Percentiles rank a stretch among this genome's conserved stretches.
These are phyloP conservation scores for Wickerhamiella lipophila DNA, from an alignment of 805 yeast species.

Conservation along the genomic window DNA sequence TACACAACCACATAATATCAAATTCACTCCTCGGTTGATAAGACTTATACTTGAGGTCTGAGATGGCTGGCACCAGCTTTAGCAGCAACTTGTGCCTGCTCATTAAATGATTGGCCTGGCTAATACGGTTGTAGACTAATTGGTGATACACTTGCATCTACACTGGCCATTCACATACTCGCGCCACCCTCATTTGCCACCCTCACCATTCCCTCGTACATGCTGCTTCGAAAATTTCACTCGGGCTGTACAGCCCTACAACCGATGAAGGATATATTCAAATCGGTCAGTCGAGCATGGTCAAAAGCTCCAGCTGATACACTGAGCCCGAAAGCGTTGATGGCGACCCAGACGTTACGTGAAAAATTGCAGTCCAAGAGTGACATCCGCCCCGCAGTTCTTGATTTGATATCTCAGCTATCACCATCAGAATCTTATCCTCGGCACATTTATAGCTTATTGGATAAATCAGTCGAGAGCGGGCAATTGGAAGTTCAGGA, in stretches of 20 bases:
- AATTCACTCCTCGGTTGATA: too few relatives aligned
- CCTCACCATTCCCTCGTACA: background rate
- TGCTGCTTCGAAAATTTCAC: constrained; percentile 5
- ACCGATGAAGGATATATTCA: constrained; percentile 3
- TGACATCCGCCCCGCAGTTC: background rate
- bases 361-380: background rate
- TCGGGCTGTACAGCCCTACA: background rate
- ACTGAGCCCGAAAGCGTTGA: constrained; percentile 3
- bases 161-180: too few relatives aligned
- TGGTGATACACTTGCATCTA: too few relatives aligned
- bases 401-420: constrained; percentile 11
- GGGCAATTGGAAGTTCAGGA: constrained; percentile 6
- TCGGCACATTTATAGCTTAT: constrained; percentile 14
- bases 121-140: too few relatives aligned
- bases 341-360: constrained; percentile 7
- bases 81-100: too few relatives aligned
- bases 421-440: constrained; percentile 13
- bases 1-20: background rate
- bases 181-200: background rate
- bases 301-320: constrained; percentile 1
- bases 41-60: too few relatives aligned
- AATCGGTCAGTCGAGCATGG: constrained; percentile 6
- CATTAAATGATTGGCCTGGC: too few relatives aligned
- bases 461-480: constrained; percentile 15
- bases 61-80: too few relatives aligned